Evolutionary conservation across 73 alveolate species (phyloP).

Genomic region (Loxodes magnus): DNA sequence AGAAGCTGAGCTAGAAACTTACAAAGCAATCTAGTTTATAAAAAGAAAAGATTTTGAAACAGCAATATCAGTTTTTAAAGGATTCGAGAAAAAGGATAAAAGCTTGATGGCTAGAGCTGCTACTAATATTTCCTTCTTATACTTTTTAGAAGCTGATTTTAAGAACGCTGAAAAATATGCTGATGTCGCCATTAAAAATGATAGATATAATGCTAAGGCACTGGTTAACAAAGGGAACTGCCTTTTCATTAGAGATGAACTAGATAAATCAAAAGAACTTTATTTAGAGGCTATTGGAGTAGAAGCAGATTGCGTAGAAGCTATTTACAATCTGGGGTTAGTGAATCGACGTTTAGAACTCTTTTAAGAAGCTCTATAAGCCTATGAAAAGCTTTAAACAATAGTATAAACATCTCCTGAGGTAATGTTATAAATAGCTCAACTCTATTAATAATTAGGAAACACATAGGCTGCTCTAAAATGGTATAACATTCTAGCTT

Average conservation of each 20-base stretch:
- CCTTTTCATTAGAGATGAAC: constrained; percentile 93
- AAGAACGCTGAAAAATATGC: constrained; percentile 96
- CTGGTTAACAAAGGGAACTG: constrained; percentile 99
- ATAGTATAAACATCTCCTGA: constrained; percentile 93
- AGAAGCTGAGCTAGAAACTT: constrained; percentile 91
- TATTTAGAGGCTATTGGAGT: constrained; percentile 99
- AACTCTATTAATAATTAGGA: constrained; percentile 85
- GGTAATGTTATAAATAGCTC: constrained; percentile 90
- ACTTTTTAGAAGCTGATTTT: constrained; percentile 94
- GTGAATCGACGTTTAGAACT: constrained; percentile 69
- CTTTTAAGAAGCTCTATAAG: constrained; percentile 89
- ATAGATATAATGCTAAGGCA: constrained; percentile 97
- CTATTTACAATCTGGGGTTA: constrained; percentile 98
- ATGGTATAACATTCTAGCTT: constrained; percentile 81
- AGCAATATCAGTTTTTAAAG: constrained; percentile 88
- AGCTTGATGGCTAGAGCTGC: constrained; percentile 97
- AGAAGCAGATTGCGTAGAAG: constrained; percentile 99
- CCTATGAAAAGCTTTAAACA: constrained; percentile 97
- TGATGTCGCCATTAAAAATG: constrained; percentile 96
- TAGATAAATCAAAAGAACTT: constrained; percentile 94
- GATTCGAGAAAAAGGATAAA: constrained; percentile 96
- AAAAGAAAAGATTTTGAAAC: constrained; percentile 87
- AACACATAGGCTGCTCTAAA: constrained; percentile 90
- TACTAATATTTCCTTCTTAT: constrained; percentile 91
- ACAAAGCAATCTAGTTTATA: constrained; percentile 86